phyloP scores from a whole-genome alignment of 1,284 basidiomycete genomes.

The Irpex lacteus region DNA sequence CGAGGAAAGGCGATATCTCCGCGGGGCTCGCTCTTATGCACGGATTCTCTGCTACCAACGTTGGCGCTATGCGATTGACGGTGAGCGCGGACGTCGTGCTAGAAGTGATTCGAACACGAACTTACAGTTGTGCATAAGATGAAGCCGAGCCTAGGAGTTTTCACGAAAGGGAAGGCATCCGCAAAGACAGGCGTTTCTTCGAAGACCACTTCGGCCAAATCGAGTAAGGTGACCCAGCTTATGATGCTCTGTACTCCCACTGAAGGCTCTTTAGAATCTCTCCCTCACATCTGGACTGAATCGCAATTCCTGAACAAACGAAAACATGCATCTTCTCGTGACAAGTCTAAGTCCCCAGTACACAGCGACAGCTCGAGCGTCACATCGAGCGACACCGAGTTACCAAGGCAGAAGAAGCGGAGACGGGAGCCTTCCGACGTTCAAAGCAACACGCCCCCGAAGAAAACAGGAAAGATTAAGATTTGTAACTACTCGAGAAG shows the following conservation, averaged over 20 bases:
- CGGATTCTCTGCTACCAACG: slow-evolving; percentile 67
- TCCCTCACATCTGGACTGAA: slow-evolving; percentile 1
- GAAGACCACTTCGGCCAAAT: slow-evolving; percentile 9
- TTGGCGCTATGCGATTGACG: slow-evolving; percentile 69
- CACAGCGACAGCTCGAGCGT: not conserved
- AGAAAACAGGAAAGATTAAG: slow-evolving; percentile 4
- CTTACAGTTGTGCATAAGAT: slow-evolving; percentile 30
- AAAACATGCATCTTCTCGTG: not conserved
- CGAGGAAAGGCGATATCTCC: slow-evolving; percentile 34
- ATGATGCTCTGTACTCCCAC: not conserved
- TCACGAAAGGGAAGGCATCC: slow-evolving; percentile 71
- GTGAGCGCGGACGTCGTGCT: slow-evolving; percentile 34
- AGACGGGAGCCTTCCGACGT: not conserved
- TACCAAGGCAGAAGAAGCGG: not conserved
- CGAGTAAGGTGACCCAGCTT: slow-evolving; percentile 12
- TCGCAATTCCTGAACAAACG: not conserved
- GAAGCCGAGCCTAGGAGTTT: slow-evolving; percentile 56
- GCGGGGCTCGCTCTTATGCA: slow-evolving; percentile 69
- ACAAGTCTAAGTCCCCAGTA: not conserved
- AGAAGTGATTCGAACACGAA: not conserved
- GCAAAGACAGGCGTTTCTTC: slow-evolving; percentile 30
- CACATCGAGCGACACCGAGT: not conserved
- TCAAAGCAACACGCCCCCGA: not conserved
- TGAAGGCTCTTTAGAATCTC: not conserved
- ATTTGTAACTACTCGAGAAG: slow-evolving; percentile 3